phyloP scores from a whole-genome alignment of 179 eudicot genomes.

The Patellifolia procumbens region DNA sequence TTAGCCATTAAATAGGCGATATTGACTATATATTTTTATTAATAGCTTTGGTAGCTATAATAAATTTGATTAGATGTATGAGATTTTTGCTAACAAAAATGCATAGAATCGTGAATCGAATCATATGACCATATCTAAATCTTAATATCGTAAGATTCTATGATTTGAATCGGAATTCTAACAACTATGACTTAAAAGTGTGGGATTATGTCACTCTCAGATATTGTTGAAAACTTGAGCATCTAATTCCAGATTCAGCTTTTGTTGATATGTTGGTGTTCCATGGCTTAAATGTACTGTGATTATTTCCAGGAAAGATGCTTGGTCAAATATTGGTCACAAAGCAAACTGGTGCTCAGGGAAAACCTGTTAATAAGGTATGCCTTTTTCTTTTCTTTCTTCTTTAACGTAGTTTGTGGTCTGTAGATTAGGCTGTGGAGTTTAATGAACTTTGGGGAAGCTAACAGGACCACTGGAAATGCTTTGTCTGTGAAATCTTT shows the following conservation, averaged over 20 bases:
- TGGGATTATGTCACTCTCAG: background rate
- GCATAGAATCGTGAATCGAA: no score
- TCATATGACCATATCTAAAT: no score
- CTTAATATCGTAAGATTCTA: no score
- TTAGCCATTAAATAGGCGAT: no score
- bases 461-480: no score
- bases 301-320: conserved; percentile 66
- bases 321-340: conserved; percentile 95
- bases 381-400: conserved; percentile 3
- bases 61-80: no score
- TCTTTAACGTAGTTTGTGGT: background rate
- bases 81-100: no score
- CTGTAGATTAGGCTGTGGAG: background rate
- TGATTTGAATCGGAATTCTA: no score
- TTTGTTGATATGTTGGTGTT: background rate
- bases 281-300: background rate
- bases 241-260: background rate
- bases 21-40: no score
- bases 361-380: conserved; percentile 92
- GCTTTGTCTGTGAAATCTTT: background rate
- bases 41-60: no score
- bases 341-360: conserved; percentile 89
- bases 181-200: no score
- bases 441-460: background rate
- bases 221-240: background rate